Conservation (phyloP, 73 alveolate genomes). For the Tetrahymena thermophila region DNA sequence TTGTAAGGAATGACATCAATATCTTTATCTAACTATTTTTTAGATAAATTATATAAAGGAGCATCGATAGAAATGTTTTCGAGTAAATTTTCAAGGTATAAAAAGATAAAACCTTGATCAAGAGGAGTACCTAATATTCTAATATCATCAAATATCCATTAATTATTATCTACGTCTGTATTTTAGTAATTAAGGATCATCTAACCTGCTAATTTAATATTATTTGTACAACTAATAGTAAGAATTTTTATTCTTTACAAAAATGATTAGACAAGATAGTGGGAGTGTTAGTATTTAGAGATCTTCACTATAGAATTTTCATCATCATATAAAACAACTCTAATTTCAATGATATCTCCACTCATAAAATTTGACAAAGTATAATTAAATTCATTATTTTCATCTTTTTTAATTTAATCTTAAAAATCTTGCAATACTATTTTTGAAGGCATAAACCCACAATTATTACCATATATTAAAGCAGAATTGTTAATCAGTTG, state of each 20-base stretch:
- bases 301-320: neutral
- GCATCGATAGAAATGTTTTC: neutral
- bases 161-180: neutral
- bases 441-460: neutral
- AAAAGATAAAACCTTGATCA: neutral
- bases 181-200: neutral
- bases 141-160: neutral
- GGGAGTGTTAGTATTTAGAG: neutral
- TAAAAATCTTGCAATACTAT: neutral
- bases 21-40: neutral
- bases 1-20: neutral
- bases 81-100: neutral
- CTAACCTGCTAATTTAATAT: neutral
- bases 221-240: neutral
- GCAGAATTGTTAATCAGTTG: neutral
- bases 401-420: neutral
- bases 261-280: neutral
- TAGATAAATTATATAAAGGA: neutral
- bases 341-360: neutral
- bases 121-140: neutral
- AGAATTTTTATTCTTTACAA: neutral
- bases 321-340: neutral
- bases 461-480: neutral
- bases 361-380: neutral
- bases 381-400: neutral